A percentile compares a stretch with the other conserved stretches of the same genome.
phyloP scores from a whole-genome alignment of 2,329 filamentous ascomycete species.

The Zopfia rhizophila region DNA sequence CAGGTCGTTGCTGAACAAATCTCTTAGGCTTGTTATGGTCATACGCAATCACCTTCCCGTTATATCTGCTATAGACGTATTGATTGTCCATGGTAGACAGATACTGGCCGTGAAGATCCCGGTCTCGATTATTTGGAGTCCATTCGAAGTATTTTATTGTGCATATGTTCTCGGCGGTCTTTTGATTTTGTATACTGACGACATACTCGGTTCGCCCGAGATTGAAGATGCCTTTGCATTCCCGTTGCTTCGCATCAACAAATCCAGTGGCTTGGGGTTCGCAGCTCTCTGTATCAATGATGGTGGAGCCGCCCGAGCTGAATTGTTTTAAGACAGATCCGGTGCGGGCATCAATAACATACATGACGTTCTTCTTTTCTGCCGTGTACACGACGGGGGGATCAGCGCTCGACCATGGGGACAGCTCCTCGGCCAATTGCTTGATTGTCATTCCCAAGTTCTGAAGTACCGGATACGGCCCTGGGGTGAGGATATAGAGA shows the following conservation, averaged over 20 bases:
- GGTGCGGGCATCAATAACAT: slow-evolving; percentile 87
- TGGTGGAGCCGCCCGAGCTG: slow-evolving; percentile 75
- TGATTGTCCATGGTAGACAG: slow-evolving; percentile 81
- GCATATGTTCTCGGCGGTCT: slow-evolving; percentile 80
- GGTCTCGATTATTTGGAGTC: slow-evolving; percentile 90
- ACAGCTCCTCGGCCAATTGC: slow-evolving; percentile 82
- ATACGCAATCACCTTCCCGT: slow-evolving; percentile 85
- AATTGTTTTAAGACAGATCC: slow-evolving; percentile 87
- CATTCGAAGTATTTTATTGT: slow-evolving; percentile 95
- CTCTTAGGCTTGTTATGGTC: slow-evolving; percentile 68
- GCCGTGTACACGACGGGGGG: slow-evolving; percentile 87
- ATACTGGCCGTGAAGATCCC: slow-evolving; percentile 87
- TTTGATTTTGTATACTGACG: slow-evolving; percentile 81
- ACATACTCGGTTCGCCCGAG: slow-evolving; percentile 90
- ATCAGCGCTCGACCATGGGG: slow-evolving; percentile 79
- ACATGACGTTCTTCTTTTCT: slow-evolving; percentile 88
- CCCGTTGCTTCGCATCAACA: slow-evolving; percentile 61
- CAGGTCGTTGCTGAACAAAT: slow-evolving; percentile 28
- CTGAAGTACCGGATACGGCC: slow-evolving; percentile 68
- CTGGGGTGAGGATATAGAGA: slow-evolving; percentile 86
- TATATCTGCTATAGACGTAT: slow-evolving; percentile 87
- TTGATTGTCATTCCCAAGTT: slow-evolving; percentile 81
- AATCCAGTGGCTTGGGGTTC: slow-evolving; percentile 67
- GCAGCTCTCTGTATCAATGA: slow-evolving; percentile 79
- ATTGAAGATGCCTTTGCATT: slow-evolving; percentile 82